Conservation (phyloP, 2,329 filamentous ascomycete genomes). For the Epicoccum nigrum region DNA sequence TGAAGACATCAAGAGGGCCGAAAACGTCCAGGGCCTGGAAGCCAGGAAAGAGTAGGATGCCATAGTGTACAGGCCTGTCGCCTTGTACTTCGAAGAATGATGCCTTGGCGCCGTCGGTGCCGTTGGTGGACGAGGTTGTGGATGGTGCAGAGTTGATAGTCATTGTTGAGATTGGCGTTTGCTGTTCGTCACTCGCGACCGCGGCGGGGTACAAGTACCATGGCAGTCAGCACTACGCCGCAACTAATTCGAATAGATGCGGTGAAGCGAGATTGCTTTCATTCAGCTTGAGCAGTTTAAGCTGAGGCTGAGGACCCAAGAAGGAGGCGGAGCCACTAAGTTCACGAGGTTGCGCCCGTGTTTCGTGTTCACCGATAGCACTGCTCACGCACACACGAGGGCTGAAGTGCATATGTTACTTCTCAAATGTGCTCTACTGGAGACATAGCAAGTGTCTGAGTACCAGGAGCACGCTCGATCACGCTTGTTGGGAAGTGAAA, state of each 20-base stretch:
- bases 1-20: constrained; percentile 55
- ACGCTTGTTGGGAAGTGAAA: too few relatives aligned
- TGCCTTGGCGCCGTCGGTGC: constrained; percentile 1
- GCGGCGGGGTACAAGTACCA: constrained; percentile 14
- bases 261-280: constrained; percentile 1
- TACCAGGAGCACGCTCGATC: too few relatives aligned
- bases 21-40: constrained; percentile 43
- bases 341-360: too few relatives aligned
- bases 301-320: not conserved
- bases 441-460: too few relatives aligned
- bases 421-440: too few relatives aligned
- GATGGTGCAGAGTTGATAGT: not conserved
- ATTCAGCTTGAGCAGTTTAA: constrained; percentile 7
- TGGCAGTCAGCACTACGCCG: constrained; percentile 15
- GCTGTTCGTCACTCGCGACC: constrained; percentile 1
- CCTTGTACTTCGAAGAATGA: constrained; percentile 20
- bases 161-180: constrained; percentile 2
- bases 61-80: constrained; percentile 27
- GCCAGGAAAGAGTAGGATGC: constrained; percentile 29
- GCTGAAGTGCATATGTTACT: too few relatives aligned
- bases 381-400: too few relatives aligned
- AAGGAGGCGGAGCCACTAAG: too few relatives aligned
- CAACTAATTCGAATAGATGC: constrained; percentile 6
- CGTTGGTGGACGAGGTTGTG: not conserved
- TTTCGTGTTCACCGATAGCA: too few relatives aligned